A percentile compares a stretch with the other conserved stretches of the same genome.
Evolutionary conservation across 2,329 filamentous ascomycete genomes (phyloP).

Genomic region (Trichoderma simmonsii): DNA sequence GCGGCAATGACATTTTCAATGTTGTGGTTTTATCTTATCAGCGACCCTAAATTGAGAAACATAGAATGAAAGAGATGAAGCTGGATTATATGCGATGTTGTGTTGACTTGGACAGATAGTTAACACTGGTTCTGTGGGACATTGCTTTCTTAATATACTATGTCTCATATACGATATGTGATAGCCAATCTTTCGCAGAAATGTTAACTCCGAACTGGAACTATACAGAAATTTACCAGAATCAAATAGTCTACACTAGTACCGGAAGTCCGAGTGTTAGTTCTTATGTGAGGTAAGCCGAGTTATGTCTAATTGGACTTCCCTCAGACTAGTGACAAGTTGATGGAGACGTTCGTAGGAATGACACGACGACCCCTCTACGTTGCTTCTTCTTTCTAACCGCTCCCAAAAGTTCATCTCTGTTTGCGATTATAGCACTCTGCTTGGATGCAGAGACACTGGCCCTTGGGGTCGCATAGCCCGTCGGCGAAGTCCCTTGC

Average conservation of each 20-base stretch:
- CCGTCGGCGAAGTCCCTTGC: too few relatives aligned
- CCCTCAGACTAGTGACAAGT: not conserved
- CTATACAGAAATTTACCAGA: not conserved
- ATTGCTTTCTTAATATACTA: not conserved
- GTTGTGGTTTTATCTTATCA: not conserved
- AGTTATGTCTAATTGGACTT: not conserved
- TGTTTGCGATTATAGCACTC: not conserved
- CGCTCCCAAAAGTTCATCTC: not conserved
- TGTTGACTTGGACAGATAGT: not conserved
- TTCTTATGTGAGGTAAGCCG: not conserved
- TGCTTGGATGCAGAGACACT: fast-evolving
- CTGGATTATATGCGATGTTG: not conserved
- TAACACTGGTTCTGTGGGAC: not conserved
- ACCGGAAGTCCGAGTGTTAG: not conserved
- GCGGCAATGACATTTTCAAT: not conserved
- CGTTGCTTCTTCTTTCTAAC: not conserved
- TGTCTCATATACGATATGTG: not conserved
- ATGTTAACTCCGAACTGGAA: not conserved
- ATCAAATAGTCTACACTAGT: not conserved
- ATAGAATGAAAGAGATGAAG: too few relatives aligned
- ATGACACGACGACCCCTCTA: not conserved
- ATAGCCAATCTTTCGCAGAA: not conserved
- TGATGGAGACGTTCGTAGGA: not conserved
- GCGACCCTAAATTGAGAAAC: too few relatives aligned
- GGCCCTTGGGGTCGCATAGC: fast-evolving